Conservation (phyloP, 768 basidiomycete species). For the Mycena maculata region DNA sequence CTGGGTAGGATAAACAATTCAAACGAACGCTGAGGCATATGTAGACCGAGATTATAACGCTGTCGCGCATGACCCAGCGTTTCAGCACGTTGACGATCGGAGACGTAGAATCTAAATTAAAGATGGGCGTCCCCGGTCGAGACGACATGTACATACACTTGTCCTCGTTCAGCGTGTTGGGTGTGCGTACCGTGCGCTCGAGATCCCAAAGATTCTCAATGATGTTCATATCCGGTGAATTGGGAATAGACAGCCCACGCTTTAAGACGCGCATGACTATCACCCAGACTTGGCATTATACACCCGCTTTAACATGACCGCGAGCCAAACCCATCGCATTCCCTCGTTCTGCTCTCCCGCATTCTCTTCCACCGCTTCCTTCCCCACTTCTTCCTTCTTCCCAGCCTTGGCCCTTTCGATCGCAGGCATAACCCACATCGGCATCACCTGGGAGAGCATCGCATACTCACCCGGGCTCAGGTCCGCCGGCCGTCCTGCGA, state of each 20-base stretch:
- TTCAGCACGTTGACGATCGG: too few relatives aligned
- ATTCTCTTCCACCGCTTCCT: conserved; percentile 3
- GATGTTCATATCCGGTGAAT: background rate
- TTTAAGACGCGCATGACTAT: conserved; percentile 9
- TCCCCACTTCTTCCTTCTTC: conserved; percentile 8
- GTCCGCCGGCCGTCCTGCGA: conserved; percentile 25
- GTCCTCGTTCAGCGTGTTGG: background rate
- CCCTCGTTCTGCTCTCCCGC: conserved; percentile 19
- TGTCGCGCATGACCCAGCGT: background rate
- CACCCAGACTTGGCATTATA: conserved; percentile 18
- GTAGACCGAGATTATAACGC: background rate
- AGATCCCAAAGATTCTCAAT: background rate
- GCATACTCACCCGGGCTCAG: conserved; percentile 28
- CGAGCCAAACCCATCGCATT: conserved; percentile 28
- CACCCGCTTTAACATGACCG: conserved; percentile 21
- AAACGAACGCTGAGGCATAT: background rate
- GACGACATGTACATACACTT: too few relatives aligned
- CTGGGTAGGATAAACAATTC: background rate
- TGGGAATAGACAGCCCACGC: conserved; percentile 1
- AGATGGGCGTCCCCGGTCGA: too few relatives aligned
- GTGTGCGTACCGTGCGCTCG: background rate
- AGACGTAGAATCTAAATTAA: too few relatives aligned
- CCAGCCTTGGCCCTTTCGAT: conserved; percentile 15
- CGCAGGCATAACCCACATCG: conserved; percentile 14
- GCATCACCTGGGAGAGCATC: conserved; percentile 24